A percentile compares a stretch with the other conserved stretches of the same genome.
Conservation (phyloP, 306 rosid species). For the Aeschynomene evenia region DNA sequence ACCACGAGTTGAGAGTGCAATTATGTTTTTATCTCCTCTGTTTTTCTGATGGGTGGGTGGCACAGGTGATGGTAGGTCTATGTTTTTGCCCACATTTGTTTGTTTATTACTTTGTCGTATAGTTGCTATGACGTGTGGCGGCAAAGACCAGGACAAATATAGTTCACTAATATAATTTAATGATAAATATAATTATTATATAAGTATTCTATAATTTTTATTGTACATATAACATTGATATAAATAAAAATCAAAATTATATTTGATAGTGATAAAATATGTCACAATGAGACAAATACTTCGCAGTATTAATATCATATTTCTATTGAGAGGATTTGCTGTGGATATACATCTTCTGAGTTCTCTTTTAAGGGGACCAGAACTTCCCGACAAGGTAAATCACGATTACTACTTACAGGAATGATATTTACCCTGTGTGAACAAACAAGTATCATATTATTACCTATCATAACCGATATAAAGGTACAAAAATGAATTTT, state of each 20-base stretch:
- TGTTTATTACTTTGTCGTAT: not conserved
- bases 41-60: not conserved
- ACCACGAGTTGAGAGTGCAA: not conserved
- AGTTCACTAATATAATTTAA: too few species aligned
- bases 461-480: not conserved
- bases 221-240: too few species aligned
- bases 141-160: not conserved
- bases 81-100: not conserved
- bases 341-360: not conserved
- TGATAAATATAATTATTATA: too few species aligned
- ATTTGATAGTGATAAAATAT: too few species aligned
- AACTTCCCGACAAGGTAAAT: not conserved
- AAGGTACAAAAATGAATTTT: not conserved
- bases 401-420: not conserved
- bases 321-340: not conserved
- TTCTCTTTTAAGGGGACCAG: conserved; percentile 44
- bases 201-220: too few species aligned
- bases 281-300: too few species aligned
- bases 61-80: not conserved
- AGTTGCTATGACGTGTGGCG: not conserved
- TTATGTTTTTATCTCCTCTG: not conserved
- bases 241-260: too few species aligned
- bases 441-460: not conserved
- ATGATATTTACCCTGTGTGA: not conserved
- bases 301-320: too few species aligned